Conservation (phyloP, 2,329 filamentous ascomycete genomes). For the Colletotrichum shisoi region DNA sequence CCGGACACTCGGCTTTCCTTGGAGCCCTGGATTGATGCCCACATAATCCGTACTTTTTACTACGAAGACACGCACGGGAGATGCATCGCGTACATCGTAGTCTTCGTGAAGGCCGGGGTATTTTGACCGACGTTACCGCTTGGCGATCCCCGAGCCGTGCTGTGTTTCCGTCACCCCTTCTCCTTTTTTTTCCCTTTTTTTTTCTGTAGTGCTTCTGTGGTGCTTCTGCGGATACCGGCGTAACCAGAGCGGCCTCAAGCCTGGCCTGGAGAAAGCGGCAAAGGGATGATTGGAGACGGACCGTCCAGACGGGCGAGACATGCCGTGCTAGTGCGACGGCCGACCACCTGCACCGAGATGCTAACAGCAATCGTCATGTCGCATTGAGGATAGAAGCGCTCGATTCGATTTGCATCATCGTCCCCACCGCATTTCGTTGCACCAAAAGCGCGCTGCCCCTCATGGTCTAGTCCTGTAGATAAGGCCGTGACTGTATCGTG, state of each 20-base stretch:
- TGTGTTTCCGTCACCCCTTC: slow-evolving; percentile 4
- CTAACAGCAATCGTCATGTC: slow-evolving; percentile 7
- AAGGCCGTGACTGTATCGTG: slow-evolving; percentile 5
- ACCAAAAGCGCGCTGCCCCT: slow-evolving; percentile 16
- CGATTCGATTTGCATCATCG: slow-evolving; percentile 2
- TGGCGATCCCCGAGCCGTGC: slow-evolving; percentile 19
- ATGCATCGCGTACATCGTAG: background rate
- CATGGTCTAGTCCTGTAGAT: slow-evolving; percentile 1
- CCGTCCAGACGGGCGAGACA: slow-evolving; percentile 21
- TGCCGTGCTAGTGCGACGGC: slow-evolving; percentile 26
- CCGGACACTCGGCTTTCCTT: slow-evolving; percentile 13
- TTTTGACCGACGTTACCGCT: slow-evolving; percentile 20
- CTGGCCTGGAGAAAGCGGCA: slow-evolving; percentile 36
- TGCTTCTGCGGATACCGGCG: slow-evolving; percentile 21
- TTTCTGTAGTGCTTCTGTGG: too few species aligned
- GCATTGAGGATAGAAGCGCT: slow-evolving; percentile 27
- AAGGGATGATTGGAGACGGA: slow-evolving; percentile 34
- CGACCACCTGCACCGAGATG: background rate
- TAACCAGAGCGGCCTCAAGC: slow-evolving; percentile 32
- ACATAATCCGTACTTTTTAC: too few species aligned
- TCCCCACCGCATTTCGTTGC: slow-evolving; percentile 20
- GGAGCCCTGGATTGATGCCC: background rate
- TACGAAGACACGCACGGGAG: background rate
- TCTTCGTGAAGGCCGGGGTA: slow-evolving; percentile 1
- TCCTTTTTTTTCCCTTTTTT: background rate